These are phyloP conservation scores for Abrus precatorius DNA, from an alignment of 306 rosid genomes.

Conservation along the genomic window DNA sequence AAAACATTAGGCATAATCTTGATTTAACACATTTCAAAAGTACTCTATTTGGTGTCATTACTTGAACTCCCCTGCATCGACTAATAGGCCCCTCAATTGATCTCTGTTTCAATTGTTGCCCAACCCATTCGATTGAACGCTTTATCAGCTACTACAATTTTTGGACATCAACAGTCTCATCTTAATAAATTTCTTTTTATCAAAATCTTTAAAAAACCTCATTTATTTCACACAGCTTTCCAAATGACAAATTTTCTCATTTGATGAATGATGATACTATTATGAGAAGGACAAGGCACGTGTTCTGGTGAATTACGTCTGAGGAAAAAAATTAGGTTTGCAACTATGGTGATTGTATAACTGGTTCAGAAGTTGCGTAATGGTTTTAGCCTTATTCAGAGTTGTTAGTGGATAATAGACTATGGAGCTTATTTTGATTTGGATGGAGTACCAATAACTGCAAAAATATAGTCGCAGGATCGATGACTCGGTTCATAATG, in stretches of 20 bases:
- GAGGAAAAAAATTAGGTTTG: not conserved
- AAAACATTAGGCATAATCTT: too few species aligned
- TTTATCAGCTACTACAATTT: too few species aligned
- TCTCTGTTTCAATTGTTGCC: too few species aligned
- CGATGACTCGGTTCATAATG: not conserved
- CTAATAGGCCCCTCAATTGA: too few species aligned
- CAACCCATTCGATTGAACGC: too few species aligned
- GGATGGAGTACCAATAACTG: not conserved
- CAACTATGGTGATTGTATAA: constrained; percentile 1
- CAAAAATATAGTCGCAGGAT: not conserved
- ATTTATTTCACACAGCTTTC: not conserved
- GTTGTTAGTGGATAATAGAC: not conserved
- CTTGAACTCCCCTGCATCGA: too few species aligned
- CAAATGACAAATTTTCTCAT: not conserved
- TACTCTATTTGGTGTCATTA: too few species aligned
- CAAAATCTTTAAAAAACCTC: not conserved
- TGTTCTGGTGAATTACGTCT: not conserved
- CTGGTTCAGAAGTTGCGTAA: not conserved
- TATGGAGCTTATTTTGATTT: not conserved
- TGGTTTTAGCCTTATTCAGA: not conserved
- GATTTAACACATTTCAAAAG: too few species aligned
- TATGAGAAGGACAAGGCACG: not conserved
- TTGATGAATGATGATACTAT: not conserved
- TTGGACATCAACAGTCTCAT: too few species aligned
- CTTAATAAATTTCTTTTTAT: too few species aligned